phyloP scores from a whole-genome alignment of 1,284 basidiomycete genomes.

The Ceratobasidium theobromae region DNA sequence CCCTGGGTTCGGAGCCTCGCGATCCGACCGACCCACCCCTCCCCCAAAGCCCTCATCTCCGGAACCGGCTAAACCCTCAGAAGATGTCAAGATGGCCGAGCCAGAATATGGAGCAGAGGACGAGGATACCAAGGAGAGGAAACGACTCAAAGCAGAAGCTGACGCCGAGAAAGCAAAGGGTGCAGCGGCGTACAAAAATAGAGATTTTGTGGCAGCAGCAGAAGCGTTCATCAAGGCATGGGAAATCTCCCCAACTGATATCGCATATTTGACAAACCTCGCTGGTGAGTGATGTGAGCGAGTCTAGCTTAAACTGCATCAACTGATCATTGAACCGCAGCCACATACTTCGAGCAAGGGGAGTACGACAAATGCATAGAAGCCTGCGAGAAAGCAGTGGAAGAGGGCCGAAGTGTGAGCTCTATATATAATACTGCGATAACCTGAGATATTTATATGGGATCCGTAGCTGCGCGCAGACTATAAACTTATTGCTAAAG shows the following conservation, averaged over 20 bases:
- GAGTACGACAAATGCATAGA: constrained; percentile 91
- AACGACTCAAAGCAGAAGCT: constrained; percentile 69
- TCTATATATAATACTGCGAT: background rate
- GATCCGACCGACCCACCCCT: constrained; percentile 45
- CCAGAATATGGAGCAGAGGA: constrained; percentile 64
- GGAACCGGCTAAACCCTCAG: constrained; percentile 46
- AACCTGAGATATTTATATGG: background rate
- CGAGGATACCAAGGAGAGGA: constrained; percentile 55
- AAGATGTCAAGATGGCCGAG: constrained; percentile 55
- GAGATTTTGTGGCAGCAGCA: constrained; percentile 73
- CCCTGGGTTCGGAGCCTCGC: constrained; percentile 47
- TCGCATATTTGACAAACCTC: constrained; percentile 90
- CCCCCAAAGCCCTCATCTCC: constrained; percentile 38
- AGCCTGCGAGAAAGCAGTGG: constrained; percentile 90
- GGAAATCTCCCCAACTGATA: constrained; percentile 91
- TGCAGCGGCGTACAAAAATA: constrained; percentile 82
- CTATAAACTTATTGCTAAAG: constrained; percentile 81
- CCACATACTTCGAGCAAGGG: constrained; percentile 91
- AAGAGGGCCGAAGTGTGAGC: constrained; percentile 80
- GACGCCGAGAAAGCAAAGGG: constrained; percentile 78
- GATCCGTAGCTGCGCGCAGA: constrained; percentile 67
- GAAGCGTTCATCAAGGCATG: constrained; percentile 83
- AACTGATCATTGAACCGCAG: constrained; percentile 45
- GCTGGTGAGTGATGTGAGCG: constrained; percentile 61
- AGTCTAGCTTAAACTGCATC: background rate